phyloP scores from a whole-genome alignment of 2,329 filamentous ascomycete species.

The Aureobasidium sp. region DNA sequence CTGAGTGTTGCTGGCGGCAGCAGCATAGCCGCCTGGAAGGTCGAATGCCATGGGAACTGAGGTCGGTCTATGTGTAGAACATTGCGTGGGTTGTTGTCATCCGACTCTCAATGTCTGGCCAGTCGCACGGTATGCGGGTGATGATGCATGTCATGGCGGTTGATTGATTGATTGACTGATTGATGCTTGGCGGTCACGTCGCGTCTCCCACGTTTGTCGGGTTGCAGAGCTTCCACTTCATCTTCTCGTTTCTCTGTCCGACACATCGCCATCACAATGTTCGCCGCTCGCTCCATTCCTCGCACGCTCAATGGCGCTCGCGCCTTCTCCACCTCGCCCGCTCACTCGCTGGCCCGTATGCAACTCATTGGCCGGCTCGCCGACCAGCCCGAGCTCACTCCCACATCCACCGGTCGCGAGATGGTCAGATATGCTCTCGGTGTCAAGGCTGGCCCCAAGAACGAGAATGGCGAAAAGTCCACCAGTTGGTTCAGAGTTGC shows the following conservation, averaged over 20 bases:
- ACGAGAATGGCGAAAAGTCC: constrained; percentile 59
- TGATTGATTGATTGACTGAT: background rate
- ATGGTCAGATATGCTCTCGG: constrained; percentile 72
- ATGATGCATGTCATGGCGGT: constrained; percentile 4
- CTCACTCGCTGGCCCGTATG: constrained; percentile 66
- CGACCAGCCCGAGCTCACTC: constrained; percentile 65
- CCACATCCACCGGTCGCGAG: constrained; percentile 64
- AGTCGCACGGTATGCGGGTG: background rate
- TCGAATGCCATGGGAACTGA: constrained; percentile 21
- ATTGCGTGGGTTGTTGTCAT: too few species aligned
- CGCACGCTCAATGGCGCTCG: constrained; percentile 45
- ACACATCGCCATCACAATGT: constrained; percentile 29
- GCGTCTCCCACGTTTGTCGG: background rate
- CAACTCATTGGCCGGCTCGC: constrained; percentile 81
- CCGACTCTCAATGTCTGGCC: too few species aligned
- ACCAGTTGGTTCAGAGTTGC: constrained; percentile 82
- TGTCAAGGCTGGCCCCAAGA: constrained; percentile 57
- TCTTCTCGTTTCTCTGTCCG: background rate
- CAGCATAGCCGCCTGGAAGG: constrained; percentile 25
- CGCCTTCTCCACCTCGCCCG: constrained; percentile 65
- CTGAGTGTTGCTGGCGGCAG: constrained; percentile 17
- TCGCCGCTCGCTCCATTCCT: constrained; percentile 44
- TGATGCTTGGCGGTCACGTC: constrained; percentile 10
- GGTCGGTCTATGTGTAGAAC: background rate
- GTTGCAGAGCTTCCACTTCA: background rate